These are phyloP conservation scores for Conticribra guillardii DNA, from an alignment of 108 stramenopile species.

Conservation along the genomic window DNA sequence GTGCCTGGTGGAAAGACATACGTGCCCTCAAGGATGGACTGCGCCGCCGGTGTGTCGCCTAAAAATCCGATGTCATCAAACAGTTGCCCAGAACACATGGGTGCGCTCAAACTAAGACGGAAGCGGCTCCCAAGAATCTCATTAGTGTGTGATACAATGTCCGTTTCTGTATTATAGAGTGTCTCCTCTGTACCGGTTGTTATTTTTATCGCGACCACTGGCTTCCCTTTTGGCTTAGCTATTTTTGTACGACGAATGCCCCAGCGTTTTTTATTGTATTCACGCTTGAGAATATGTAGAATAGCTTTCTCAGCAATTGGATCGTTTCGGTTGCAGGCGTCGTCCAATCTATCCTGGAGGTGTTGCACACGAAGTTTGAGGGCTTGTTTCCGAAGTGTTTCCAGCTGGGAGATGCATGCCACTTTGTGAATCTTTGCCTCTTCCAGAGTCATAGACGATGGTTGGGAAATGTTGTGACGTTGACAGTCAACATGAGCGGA, in stretches of 20 bases:
- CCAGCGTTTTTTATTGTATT: background rate
- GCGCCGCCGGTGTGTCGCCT: background rate
- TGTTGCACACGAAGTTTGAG: background rate
- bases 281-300: background rate
- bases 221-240: background rate
- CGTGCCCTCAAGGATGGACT: slow-evolving; percentile 20
- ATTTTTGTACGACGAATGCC: too few species aligned
- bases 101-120: background rate
- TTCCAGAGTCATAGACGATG: too few species aligned
- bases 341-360: background rate
- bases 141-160: background rate
- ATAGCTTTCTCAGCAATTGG: background rate
- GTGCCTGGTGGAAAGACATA: slow-evolving; percentile 20
- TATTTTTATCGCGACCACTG: background rate
- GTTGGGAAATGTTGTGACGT: too few species aligned
- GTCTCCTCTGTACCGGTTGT: too few species aligned
- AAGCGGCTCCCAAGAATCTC: background rate
- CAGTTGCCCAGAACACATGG: background rate
- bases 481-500: too few species aligned
- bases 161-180: background rate
- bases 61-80: slow-evolving; percentile 14
- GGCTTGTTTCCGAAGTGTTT: background rate
- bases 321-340: background rate
- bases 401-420: too few species aligned
- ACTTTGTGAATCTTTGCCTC: too few species aligned